Percentiles rank a stretch among this genome's conserved stretches.
These are phyloP conservation scores for Malassezia sp. DNA, from an alignment of 1,284 basidiomycete genomes.

Conservation along the genomic window DNA sequence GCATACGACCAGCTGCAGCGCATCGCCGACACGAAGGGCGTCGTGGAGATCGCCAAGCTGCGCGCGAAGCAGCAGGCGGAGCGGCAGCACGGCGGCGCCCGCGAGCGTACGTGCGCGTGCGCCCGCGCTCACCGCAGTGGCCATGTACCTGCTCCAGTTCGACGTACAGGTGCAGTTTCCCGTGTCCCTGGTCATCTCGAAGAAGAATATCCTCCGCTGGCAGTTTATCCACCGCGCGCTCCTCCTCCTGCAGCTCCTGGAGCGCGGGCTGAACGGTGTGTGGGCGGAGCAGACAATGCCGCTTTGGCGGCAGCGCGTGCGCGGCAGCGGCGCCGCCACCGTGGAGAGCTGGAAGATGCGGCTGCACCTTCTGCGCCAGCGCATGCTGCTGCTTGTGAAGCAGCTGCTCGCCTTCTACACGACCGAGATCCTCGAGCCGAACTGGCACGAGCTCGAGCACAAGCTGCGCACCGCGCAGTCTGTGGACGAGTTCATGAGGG, in stretches of 20 bases:
- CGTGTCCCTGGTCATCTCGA: conserved; percentile 44
- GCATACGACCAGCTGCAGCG: conserved; percentile 44
- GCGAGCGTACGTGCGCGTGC: conserved; percentile 44
- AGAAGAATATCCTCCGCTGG: conserved; percentile 44
- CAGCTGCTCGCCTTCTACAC: conserved; percentile 41
- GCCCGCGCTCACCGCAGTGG: conserved; percentile 15
- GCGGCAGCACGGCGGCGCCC: conserved; percentile 49
- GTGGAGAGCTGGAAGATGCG: conserved; percentile 42
- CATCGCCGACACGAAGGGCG: conserved; percentile 45
- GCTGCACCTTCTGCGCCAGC: conserved; percentile 34
- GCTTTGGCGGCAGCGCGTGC: conserved; percentile 26
- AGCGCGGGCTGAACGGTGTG: conserved; percentile 32
- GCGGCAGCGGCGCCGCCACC: conserved; percentile 15
- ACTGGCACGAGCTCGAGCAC: conserved; percentile 36
- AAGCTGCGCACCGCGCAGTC: conserved; percentile 35
- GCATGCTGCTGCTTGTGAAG: conserved; percentile 44
- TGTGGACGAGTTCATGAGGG: conserved; percentile 44
- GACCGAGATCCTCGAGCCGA: conserved; percentile 42
- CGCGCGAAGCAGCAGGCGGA: conserved; percentile 23
- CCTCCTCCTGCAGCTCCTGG: conserved; percentile 41
- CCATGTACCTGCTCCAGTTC: conserved; percentile 38
- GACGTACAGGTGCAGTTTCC: conserved; percentile 44
- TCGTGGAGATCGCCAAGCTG: conserved; percentile 42
- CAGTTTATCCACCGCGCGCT: conserved; percentile 41
- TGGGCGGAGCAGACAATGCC: conserved; percentile 35